phyloP scores from a whole-genome alignment of 257 asterid species.

The Solanum tarapatanum region DNA sequence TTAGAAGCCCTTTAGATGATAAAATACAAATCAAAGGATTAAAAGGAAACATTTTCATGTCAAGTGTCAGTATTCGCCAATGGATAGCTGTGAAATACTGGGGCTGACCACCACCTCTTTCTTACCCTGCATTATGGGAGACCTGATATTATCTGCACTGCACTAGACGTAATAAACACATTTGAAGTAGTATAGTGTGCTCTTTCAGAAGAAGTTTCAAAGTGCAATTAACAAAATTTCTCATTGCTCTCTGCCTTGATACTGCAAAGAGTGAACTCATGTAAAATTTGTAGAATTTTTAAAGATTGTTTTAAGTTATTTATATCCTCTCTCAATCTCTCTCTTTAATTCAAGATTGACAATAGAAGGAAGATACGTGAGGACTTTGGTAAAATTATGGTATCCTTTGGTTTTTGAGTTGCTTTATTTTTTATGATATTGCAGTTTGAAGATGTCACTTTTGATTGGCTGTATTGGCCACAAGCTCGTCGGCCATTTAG shows the following conservation, averaged over 20 bases:
- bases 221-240: not conserved
- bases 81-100: not conserved
- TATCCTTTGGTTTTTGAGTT: not conserved
- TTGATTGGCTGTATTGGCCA: conserved; percentile 33
- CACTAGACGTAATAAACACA: not conserved
- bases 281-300: not conserved
- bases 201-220: not conserved
- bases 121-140: not conserved
- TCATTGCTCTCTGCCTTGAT: not conserved
- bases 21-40: not conserved
- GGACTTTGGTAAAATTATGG: not conserved
- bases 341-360: not conserved
- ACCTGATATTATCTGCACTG: not conserved
- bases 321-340: not conserved
- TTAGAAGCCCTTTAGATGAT: not conserved
- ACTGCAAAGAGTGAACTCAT: not conserved
- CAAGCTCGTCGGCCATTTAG: conserved; percentile 6
- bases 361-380: not conserved
- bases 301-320: not conserved
- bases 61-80: not conserved
- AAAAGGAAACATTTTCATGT: not conserved
- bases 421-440: not conserved
- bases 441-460: conserved; percentile 66
- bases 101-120: not conserved
- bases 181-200: not conserved